Evolutionary conservation across 805 yeast genomes (phyloP), one percentile per base, ranked within the genome.

Genomic region (Grigorovia yakushimaensis): DNA sequence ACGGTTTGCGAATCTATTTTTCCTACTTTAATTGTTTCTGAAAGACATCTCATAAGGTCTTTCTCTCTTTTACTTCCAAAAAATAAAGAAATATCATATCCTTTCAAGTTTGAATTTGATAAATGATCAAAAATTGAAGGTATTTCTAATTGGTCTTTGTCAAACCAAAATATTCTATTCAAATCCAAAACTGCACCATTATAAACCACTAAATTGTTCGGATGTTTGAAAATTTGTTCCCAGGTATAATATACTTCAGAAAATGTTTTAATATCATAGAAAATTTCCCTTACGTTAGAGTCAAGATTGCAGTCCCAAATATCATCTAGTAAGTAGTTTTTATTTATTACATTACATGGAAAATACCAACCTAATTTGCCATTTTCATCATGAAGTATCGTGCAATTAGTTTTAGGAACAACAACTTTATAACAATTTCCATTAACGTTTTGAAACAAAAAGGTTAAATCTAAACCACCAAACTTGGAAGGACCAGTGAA

Each of bases 351-450:
- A 55, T 82, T 80, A 71, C 98, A 93, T 3, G 98, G 98, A 82
- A 89, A 88, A 67, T 93, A 93, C 96, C 96, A 89, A 17, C 95
- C 97, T 55, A 91, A 64, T 27, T 76, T 73, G 21, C 77, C 81
- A 17, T 8, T 13, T 27, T 68, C 73, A 47, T 76, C 72, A 51
- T 70, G 66, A 1, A 97, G 97, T 49, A 89, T 89, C 0, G 82
- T 57, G 55, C 85, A 76, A 59, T 81, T 76, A 3, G 68, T 76
- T 53, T 77, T 78, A 42, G 96, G 94, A 5, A 61, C 73, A 48
- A 93, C 83, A 45, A 89, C 68, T 36, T 80, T 82, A 63, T 79
- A 82, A 69, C 98, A 91, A 62, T 89, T 81, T 19, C 94, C 94
- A 62, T 88, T 88, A 41, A 88, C 95, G 64, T 88, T 88, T 65